These are phyloP conservation scores for Lepraria neglecta DNA, from an alignment of 495 filamentous ascomycete genomes.

Conservation along the genomic window DNA sequence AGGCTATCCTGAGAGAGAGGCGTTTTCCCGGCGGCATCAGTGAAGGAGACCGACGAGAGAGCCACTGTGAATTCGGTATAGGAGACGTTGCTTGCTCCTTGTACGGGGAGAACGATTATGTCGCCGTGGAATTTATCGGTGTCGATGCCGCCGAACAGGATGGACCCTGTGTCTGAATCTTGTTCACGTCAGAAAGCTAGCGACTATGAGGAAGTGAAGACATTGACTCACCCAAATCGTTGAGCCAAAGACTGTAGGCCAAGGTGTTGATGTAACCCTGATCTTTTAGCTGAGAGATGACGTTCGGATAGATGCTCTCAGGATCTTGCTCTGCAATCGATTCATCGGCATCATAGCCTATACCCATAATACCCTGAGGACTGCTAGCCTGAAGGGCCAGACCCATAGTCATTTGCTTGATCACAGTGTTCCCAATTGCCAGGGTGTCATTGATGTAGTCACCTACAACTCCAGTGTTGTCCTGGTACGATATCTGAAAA, in stretches of 20 bases:
- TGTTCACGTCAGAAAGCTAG: conserved; percentile 5
- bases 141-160: conserved; percentile 86
- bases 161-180: conserved; percentile 60
- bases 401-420: conserved; percentile 46
- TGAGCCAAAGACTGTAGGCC: conserved; percentile 82
- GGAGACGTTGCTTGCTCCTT: conserved; percentile 40
- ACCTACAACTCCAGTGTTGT: conserved; percentile 62
- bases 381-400: conserved; percentile 11
- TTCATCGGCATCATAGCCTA: conserved; percentile 70
- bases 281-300: conserved; percentile 57
- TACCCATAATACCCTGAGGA: conserved; percentile 70
- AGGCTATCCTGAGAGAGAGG: conserved; percentile 43
- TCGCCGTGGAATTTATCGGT: conserved; percentile 61
- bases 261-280: conserved; percentile 61
- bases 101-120: conserved; percentile 66
- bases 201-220: neutral
- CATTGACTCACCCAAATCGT: conserved; percentile 56
- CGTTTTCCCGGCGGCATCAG: conserved; percentile 41
- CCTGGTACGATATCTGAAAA: conserved; percentile 78
- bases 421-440: conserved; percentile 49
- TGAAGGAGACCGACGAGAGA: conserved; percentile 55
- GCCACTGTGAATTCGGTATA: conserved; percentile 71
- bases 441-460: conserved; percentile 75
- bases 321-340: conserved; percentile 52
- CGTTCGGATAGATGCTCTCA: conserved; percentile 57